Evolutionary conservation across 164 flowering plant genomes (phyloP), one percentile per base, ranked within the genome.

Genomic region (Vitis riparia): DNA sequence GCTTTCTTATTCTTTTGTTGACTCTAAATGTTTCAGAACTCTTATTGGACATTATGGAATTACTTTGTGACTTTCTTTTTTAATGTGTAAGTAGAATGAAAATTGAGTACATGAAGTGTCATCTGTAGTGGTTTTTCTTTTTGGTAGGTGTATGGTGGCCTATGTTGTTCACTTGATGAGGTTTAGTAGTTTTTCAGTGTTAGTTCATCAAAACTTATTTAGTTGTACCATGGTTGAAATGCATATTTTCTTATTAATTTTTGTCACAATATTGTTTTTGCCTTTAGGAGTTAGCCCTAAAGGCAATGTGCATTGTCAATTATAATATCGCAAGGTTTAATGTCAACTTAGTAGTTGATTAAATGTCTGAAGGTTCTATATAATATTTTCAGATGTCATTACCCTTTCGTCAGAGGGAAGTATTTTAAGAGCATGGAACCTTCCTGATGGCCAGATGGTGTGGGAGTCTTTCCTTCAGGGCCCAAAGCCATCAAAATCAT

Each of bases 391-490:
- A 95, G 98, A 88, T 82, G 95, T 87, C 50, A 76, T 95, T 65
- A 86, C 93, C 48, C 92, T 93, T 67, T 93, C 98, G 51, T 91
- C 97, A 11, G 83, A 75, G 67, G 98, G 97, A 72, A 85, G 87
- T 70, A 70, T 84, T 65, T 68, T 93, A 69, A 86, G 99, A 84
- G 97, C 99, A 61, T 96, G 99, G 99, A 95, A 90, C 79, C 97
- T 96, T 80, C 95, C 98, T 68, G 97, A 96, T 86, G 99, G 98
- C 49, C 98, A 91, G 83, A 86, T 96, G 97, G 89, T 89, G 70
- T 96, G 99, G 99, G 98, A 96, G 76, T 78, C 98, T 76, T 71
- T 75, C 65, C 92, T 96, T 74, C 79, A 84, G 65, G 95, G 97
- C 53, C 75, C 88, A 72, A 75, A 62, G 61, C 75, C 85, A 16